Percentiles rank a stretch among this genome's conserved stretches.
These are phyloP conservation scores for Malassezia dermatis DNA, from an alignment of 1,284 basidiomycete genomes.

Conservation along the genomic window DNA sequence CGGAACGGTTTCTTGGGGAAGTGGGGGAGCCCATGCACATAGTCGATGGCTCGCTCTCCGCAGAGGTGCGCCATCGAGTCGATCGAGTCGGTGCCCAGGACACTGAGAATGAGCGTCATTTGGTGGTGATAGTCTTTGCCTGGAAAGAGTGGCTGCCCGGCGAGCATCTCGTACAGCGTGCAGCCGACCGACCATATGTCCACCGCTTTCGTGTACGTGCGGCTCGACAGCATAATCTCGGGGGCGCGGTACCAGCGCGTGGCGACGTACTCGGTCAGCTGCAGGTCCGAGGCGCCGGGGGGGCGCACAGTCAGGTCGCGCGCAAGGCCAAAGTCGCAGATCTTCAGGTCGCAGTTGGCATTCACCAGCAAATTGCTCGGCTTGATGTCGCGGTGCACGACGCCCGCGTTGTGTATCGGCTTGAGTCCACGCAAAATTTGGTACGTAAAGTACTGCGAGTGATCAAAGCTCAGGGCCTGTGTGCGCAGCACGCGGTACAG, in stretches of 20 bases:
- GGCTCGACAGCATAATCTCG: conserved; percentile 35
- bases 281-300: conserved; percentile 14
- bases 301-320: conserved; percentile 17
- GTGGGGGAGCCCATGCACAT: conserved; percentile 67
- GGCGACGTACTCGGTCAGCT: conserved; percentile 43
- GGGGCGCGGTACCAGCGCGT: conserved; percentile 39
- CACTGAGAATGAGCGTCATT: conserved; percentile 75
- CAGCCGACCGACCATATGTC: conserved; percentile 80
- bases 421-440: conserved; percentile 84
- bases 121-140: conserved; percentile 92
- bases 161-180: conserved; percentile 92
- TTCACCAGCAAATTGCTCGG: conserved; percentile 90
- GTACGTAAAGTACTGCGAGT: conserved; percentile 49
- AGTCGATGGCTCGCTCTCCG: conserved; percentile 71
- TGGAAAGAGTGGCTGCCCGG: conserved; percentile 84
- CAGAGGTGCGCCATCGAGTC: conserved; percentile 82
- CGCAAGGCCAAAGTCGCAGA: conserved; percentile 34
- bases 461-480: conserved; percentile 56
- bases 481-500: conserved; percentile 76
- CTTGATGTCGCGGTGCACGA: conserved; percentile 89
- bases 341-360: conserved; percentile 75
- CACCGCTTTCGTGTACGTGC: conserved; percentile 39
- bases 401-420: conserved; percentile 82
- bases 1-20: conserved; percentile 55
- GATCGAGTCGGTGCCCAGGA: conserved; percentile 79